These are phyloP conservation scores for Exophiala sp. DNA, from an alignment of 2,329 filamentous ascomycete species.

Conservation along the genomic window DNA sequence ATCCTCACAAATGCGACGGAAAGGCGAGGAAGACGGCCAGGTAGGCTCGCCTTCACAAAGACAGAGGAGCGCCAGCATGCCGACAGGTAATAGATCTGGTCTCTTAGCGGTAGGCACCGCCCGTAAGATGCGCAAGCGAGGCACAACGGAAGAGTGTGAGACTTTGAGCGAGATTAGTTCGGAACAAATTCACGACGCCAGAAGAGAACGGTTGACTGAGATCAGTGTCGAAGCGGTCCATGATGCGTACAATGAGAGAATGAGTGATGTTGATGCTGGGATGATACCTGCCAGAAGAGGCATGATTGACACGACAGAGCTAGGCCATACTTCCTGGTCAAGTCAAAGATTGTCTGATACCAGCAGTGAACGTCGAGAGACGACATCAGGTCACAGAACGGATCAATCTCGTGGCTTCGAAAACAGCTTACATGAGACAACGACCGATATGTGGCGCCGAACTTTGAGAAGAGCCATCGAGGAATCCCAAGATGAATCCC, in stretches of 20 bases:
- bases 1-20: slow-evolving; percentile 8
- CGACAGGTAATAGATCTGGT: not conserved
- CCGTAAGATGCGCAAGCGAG: not conserved
- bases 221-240: slow-evolving; percentile 12
- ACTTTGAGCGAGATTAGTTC: slow-evolving; percentile 20
- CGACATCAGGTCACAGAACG: not conserved
- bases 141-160: slow-evolving; percentile 16
- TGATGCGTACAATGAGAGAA: slow-evolving; percentile 12
- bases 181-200: slow-evolving; percentile 6
- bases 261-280: slow-evolving; percentile 17
- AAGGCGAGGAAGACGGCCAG: not conserved
- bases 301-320: not conserved
- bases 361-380: not conserved
- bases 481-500: slow-evolving; percentile 9
- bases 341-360: not conserved
- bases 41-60: not conserved
- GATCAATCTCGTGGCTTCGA: not conserved
- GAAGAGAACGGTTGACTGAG: slow-evolving; percentile 19
- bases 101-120: not conserved
- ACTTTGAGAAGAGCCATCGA: slow-evolving; percentile 13
- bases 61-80: slow-evolving; percentile 20
- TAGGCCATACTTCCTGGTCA: not conserved
- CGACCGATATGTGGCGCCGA: slow-evolving; percentile 19
- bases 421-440: slow-evolving; percentile 7
- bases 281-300: not conserved